phyloP scores from a whole-genome alignment of 2,329 filamentous ascomycete species.

The Penicillium sp. region DNA sequence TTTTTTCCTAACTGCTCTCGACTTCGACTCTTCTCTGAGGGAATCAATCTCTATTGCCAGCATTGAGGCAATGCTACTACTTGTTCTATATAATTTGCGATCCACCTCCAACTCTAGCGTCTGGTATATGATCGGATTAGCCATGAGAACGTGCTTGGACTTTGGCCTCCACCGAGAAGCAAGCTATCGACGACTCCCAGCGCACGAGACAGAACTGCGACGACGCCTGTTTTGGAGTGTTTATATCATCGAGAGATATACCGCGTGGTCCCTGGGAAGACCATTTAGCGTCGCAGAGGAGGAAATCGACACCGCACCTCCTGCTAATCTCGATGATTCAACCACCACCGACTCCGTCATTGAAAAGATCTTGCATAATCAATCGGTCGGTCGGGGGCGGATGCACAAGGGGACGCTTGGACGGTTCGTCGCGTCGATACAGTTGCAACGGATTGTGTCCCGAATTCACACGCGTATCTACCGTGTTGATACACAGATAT shows the following conservation, averaged over 20 bases:
- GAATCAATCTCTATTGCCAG: conserved; percentile 13
- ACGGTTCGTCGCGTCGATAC: conserved; percentile 15
- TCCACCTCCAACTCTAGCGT: conserved; percentile 24
- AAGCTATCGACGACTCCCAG: conserved; percentile 15
- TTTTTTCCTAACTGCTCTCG: conserved; percentile 16
- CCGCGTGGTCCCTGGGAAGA: conserved; percentile 31
- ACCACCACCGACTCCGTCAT: background rate
- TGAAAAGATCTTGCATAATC: background rate
- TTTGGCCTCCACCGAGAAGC: conserved; percentile 26
- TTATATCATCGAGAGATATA: conserved; percentile 32
- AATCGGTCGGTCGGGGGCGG: background rate
- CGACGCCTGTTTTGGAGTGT: conserved; percentile 37
- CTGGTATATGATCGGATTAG: conserved; percentile 30
- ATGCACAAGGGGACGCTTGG: background rate
- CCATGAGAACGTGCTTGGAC: conserved; percentile 30
- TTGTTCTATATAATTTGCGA: conserved; percentile 27
- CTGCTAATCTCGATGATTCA: conserved; percentile 17
- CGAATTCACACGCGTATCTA: conserved; percentile 20
- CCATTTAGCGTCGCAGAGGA: conserved; percentile 36
- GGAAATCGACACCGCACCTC: conserved; percentile 32
- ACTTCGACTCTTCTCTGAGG: conserved; percentile 13
- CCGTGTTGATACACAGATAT: conserved; percentile 12
- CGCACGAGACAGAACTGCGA: conserved; percentile 16
- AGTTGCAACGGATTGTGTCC: conserved; percentile 22
- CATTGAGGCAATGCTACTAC: conserved; percentile 27